phyloP scores from a whole-genome alignment of 2,329 filamentous ascomycete genomes.

The Boeremia lycopersici region DNA sequence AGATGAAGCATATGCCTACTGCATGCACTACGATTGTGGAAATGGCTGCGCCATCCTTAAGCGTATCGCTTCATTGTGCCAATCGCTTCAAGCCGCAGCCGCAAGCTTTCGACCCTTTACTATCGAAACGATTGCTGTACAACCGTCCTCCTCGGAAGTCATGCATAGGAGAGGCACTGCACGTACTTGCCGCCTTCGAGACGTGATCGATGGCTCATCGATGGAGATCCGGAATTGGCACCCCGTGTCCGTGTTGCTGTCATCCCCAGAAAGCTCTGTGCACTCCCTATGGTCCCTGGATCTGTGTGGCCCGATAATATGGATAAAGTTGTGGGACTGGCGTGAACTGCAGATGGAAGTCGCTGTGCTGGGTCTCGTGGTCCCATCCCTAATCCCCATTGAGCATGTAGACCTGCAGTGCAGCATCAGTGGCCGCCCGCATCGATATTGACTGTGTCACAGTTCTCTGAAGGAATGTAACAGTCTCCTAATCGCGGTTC shows the following conservation, averaged over 20 bases:
- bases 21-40: slow-evolving; percentile 13
- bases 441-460: slow-evolving; percentile 26
- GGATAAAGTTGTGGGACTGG: slow-evolving; percentile 43
- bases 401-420: slow-evolving; percentile 26
- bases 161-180: not conserved
- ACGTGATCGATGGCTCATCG: not conserved
- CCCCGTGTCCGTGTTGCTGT: slow-evolving; percentile 11
- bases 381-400: slow-evolving; percentile 6
- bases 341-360: slow-evolving; percentile 34
- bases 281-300: slow-evolving; percentile 37
- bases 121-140: not conserved
- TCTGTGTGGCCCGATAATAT: slow-evolving; percentile 37
- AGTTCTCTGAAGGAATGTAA: slow-evolving; percentile 32
- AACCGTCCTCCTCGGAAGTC: not conserved
- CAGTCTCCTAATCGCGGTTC: slow-evolving; percentile 22
- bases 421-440: slow-evolving; percentile 21
- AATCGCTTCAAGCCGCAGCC: slow-evolving; percentile 1
- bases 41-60: not conserved
- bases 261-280: not conserved
- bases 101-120: not conserved
- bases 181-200: not conserved
- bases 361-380: slow-evolving; percentile 20
- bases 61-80: slow-evolving; percentile 5
- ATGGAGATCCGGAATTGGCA: slow-evolving; percentile 1
- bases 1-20: not conserved